Evolutionary conservation across 2,329 filamentous ascomycete species (phyloP).

Genomic region (Aspergillus neotritici): DNA sequence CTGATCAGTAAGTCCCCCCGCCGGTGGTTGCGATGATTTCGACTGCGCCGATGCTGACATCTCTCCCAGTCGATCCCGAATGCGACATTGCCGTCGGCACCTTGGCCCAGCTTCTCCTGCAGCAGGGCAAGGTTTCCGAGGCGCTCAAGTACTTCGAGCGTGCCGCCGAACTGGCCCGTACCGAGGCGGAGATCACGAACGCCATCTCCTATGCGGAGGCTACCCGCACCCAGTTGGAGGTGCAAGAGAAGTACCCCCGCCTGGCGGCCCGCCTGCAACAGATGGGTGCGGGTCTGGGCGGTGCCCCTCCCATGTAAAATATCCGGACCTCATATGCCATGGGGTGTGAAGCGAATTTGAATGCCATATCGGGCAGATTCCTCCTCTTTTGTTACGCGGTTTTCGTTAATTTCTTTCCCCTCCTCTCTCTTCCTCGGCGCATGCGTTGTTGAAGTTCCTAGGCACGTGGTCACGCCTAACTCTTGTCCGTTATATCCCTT

Average conservation of each 20-base stretch:
- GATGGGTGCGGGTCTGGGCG: constrained; percentile 45
- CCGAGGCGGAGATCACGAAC: constrained; percentile 92
- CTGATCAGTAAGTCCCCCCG: constrained; percentile 70
- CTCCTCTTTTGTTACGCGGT: too few relatives aligned
- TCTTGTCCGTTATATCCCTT: constrained; percentile 1
- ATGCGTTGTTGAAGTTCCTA: constrained; percentile 1
- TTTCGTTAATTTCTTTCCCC: too few relatives aligned
- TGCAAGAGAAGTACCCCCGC: constrained; percentile 80
- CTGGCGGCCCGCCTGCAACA: constrained; percentile 65
- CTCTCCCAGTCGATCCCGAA: constrained; percentile 76
- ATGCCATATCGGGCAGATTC: too few relatives aligned
- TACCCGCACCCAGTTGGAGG: constrained; percentile 89
- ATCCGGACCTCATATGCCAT: neutral
- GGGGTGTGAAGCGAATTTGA: too few relatives aligned
- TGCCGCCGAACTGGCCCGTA: constrained; percentile 87
- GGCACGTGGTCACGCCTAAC: constrained; percentile 4
- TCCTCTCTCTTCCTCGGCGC: constrained; percentile 6
- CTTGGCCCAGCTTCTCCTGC: constrained; percentile 93
- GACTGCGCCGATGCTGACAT: neutral
- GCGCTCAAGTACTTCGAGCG: constrained; percentile 96
- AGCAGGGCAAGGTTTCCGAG: constrained; percentile 94
- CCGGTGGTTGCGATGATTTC: neutral
- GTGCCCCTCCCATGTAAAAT: constrained; percentile 30
- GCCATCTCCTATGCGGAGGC: constrained; percentile 95
- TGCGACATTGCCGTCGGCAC: constrained; percentile 98